Evolutionary conservation across 2,329 filamentous ascomycete species (phyloP).

Genomic region (Fusarium setosum): DNA sequence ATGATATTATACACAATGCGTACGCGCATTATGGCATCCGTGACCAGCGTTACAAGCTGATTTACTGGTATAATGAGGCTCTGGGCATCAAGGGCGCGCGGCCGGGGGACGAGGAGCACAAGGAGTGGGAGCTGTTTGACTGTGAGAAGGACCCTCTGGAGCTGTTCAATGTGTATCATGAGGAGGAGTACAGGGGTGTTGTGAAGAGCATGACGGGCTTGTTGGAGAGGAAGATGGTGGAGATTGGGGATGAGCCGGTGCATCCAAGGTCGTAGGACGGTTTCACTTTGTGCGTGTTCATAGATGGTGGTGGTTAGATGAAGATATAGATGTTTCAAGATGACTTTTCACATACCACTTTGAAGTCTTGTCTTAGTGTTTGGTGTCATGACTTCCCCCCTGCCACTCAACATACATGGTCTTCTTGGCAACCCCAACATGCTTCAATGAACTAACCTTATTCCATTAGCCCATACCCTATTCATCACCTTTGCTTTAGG

Average conservation of each 20-base stretch:
- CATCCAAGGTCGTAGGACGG: constrained; percentile 30
- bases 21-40: constrained; percentile 65
- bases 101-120: constrained; percentile 53
- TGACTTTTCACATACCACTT: no score
- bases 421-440: background rate
- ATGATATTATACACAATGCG: constrained; percentile 62
- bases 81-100: constrained; percentile 58
- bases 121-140: constrained; percentile 67
- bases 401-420: background rate
- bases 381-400: no score
- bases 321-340: background rate
- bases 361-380: no score
- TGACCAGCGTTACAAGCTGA: constrained; percentile 64
- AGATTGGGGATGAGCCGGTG: constrained; percentile 60
- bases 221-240: constrained; percentile 61
- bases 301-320: background rate
- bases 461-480: background rate
- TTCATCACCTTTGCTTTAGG: background rate
- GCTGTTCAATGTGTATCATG: constrained; percentile 58
- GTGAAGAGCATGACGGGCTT: constrained; percentile 54
- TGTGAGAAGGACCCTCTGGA: constrained; percentile 61
- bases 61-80: constrained; percentile 66
- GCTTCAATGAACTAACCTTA: background rate
- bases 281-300: no score
- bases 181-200: constrained; percentile 50